A percentile compares a stretch with the other conserved stretches of the same genome.
These are phyloP conservation scores for Melanogaster broomeanus DNA, from an alignment of 768 basidiomycete genomes.

Conservation along the genomic window DNA sequence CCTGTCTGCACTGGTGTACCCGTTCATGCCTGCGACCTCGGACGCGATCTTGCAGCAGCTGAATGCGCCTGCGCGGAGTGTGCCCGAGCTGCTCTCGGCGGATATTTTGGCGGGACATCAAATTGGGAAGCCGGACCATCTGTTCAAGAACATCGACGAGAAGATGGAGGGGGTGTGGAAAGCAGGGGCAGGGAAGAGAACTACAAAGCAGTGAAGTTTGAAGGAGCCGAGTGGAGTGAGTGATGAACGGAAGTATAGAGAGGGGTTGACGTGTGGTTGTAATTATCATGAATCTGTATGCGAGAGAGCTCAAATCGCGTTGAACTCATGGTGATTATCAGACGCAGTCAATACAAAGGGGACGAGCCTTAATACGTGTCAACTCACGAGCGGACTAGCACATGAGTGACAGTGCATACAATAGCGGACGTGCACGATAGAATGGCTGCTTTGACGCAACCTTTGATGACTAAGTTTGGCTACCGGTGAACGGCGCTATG, in stretches of 20 bases:
- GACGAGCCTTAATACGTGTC: slow-evolving; percentile 53
- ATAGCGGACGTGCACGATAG: slow-evolving; percentile 51
- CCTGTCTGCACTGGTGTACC: slow-evolving; percentile 82
- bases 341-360: slow-evolving; percentile 68
- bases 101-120: slow-evolving; percentile 88
- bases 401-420: slow-evolving; percentile 29
- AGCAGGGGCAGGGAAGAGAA: slow-evolving; percentile 21
- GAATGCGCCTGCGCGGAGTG: slow-evolving; percentile 82
- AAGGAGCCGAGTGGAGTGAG: slow-evolving; percentile 47
- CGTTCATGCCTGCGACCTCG: slow-evolving; percentile 95
- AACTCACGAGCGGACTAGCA: not conserved
- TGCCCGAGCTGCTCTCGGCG: slow-evolving; percentile 69
- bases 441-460: slow-evolving; percentile 52
- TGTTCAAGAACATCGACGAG: slow-evolving; percentile 95
- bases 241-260: slow-evolving; percentile 1
- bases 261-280: slow-evolving; percentile 36
- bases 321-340: slow-evolving; percentile 60
- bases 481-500: no score
- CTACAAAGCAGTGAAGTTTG: slow-evolving; percentile 52
- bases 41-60: slow-evolving; percentile 81
- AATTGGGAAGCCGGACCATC: slow-evolving; percentile 82
- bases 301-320: slow-evolving; percentile 59
- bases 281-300: slow-evolving; percentile 49
- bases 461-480: no score
- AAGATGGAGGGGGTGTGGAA: slow-evolving; percentile 84